Base-by-base conservation (phyloP, 352 stramenopile genomes). In the Pseudoperonospora humuli region DNA sequence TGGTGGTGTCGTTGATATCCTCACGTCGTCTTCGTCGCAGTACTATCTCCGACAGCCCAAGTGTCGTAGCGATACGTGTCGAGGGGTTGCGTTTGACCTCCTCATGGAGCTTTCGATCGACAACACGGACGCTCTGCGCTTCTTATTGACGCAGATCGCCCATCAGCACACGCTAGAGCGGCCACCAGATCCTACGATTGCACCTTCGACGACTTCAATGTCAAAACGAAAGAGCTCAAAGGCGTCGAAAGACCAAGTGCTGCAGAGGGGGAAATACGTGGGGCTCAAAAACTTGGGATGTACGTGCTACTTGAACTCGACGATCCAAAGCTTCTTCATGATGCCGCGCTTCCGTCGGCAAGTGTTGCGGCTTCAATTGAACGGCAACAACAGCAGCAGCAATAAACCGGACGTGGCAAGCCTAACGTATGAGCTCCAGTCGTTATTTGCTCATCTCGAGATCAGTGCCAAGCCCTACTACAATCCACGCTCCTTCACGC, bases 301-400 rank as follows among this genome's bases (percentile, higher is more conserved):
- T 45, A 97, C 95, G 5, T 98, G 94, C 68, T 98, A 98, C 50
- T 54, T 98, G 57, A 98, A 98, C 61, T 93, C 76, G 17, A 95
- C 84, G 4, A 70, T 98, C 5, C 94, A 98, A 54, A 86, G 95
- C 29, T 93, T 97, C 40, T 97, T 96, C 57, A 97, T 97, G 86
- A 93, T 96, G 29, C 83, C 86, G 14, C 72, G 71, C 0, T 95
- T 97, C 27, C 78, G 89, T 15, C 77, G 75, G 7, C 81, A 87
- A 26, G 77, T 97, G 3, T 63, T 97, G 36, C 67, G 76, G 3
- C 67, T 78, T 50, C 64, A 75, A 54, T 55, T 48, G 7, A 50
- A 41, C 13, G 34, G 39, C 17, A 50, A 41, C 13, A 32, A 36
- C 17, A 44, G 11, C 38, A 29, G 29, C 18, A 53, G 39, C 23